Conservation (phyloP, 192 early-diverging fungal species). For the Physocladia obscura region DNA sequence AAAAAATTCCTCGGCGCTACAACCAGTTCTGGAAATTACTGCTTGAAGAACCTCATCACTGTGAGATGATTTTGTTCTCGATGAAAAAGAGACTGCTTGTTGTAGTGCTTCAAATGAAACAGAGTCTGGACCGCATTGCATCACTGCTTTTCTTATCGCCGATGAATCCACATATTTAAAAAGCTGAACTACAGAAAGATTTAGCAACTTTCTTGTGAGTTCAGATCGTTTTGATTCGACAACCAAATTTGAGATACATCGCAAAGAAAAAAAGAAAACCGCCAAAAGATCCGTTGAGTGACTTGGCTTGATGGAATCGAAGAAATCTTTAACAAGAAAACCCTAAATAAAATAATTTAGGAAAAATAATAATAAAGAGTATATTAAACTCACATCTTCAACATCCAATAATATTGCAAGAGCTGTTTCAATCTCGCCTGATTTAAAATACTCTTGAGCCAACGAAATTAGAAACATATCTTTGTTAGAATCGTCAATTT, state of each 20-base stretch:
- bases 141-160: background rate
- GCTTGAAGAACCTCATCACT: background rate
- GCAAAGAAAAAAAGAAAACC: slow-evolving; percentile 31
- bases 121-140: background rate
- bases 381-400: slow-evolving; percentile 16
- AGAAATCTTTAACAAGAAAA: slow-evolving; percentile 23
- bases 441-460: slow-evolving; percentile 21
- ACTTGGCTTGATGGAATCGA: slow-evolving; percentile 20
- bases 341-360: background rate
- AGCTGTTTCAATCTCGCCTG: slow-evolving; percentile 23
- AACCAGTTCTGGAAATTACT: background rate
- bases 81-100: background rate
- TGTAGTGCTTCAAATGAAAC: background rate
- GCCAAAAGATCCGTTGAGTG: slow-evolving; percentile 29
- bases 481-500: background rate
- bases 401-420: slow-evolving; percentile 31
- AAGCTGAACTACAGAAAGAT: background rate
- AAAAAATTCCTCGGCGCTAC: background rate
- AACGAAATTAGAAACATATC: slow-evolving; percentile 4
- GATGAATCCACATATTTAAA: slow-evolving; percentile 6
- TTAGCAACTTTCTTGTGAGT: background rate
- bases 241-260: slow-evolving; percentile 6
- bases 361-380: background rate
- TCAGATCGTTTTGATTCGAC: background rate
- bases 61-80: slow-evolving; percentile 12